Evolutionary conservation across 2,329 filamentous ascomycete species (phyloP).

Genomic region (Alternaria arbusti): DNA sequence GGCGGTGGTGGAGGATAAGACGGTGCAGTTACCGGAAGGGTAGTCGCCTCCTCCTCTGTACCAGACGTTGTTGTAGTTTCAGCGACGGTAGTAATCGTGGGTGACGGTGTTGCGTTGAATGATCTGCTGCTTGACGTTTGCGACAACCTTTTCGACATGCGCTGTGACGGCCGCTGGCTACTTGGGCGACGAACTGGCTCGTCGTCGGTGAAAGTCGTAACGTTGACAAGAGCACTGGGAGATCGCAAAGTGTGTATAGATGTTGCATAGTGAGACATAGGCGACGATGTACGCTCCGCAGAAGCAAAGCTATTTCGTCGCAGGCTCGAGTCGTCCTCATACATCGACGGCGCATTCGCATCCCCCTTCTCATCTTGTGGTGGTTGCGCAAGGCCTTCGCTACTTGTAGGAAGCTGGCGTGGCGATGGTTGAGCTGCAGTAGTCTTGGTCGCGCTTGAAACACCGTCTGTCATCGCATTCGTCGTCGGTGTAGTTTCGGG

Average conservation of each 20-base stretch:
- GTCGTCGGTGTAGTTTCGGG: neutral
- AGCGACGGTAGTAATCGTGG: neutral
- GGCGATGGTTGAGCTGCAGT: neutral
- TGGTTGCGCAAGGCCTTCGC: neutral
- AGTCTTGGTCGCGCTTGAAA: neutral
- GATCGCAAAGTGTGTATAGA: neutral
- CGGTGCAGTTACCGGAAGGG: neutral
- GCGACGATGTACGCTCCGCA: neutral
- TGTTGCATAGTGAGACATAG: neutral
- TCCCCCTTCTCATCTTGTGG: neutral
- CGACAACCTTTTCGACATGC: neutral
- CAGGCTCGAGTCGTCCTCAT: neutral
- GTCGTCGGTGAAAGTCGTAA: neutral
- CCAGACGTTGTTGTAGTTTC: neutral
- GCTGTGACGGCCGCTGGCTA: slow-evolving; percentile 5
- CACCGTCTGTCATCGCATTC: neutral
- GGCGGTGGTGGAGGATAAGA: neutral
- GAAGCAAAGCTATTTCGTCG: neutral
- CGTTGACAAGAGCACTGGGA: neutral
- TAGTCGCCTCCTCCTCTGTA: too few relatives aligned
- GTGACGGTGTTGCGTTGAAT: neutral
- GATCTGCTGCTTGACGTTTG: neutral
- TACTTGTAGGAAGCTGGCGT: too few relatives aligned
- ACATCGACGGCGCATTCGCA: too few relatives aligned
- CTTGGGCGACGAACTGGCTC: slow-evolving; percentile 4